Evolutionary conservation across 2,329 filamentous ascomycete species (phyloP), one percentile per base, ranked within the genome.

Genomic region (Aureobasidium sp.): DNA sequence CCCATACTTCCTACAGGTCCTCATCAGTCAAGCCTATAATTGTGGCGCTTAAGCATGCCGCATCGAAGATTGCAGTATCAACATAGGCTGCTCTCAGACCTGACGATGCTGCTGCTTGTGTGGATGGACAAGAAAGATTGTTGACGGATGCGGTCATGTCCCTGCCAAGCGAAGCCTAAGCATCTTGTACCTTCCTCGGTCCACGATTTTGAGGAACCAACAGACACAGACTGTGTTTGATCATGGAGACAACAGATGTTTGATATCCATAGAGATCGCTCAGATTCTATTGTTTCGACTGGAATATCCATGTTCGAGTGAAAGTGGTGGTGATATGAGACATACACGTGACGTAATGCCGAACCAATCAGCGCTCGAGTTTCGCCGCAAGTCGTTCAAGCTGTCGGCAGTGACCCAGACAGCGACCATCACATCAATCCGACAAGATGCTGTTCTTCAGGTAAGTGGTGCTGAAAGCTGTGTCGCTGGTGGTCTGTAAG

Each of bases 381-480:
- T 13, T 27, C 31, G 42, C 54, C 43, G 43, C 40, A 38, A 29
- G 27, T 33, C 21, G 25, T 57, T 23, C 42, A 38, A 57, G 54
- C 54, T 57, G 54, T 38, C 25, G 27, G 27, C 3, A 25, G 53
- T 15, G 21, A 21, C 6, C 11, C 8, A 35, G 38, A 35, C 38
- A n/a, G 38, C 53, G 43, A 47, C 54, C 33, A 38, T 27, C 54
- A 47, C 54, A 47, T 47, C 54, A 47, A 57, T 8, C 23, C 43
- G 54, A 43, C 50, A 66, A 55, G 43, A 71, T 71, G 69, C 66
- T 70, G 54, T 71, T 71, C 64, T 71, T 70, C 67, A 70, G 69
- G 66, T 67, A 49, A 19, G 62, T 54, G 51, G 62, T 27, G 29
- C 9, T n/a, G 17, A n/a, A 11, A 17, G 37, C 25, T 10, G 10